Evolutionary conservation across 148 eudicot genomes (phyloP), one percentile per base, ranked within the genome.

Genomic region (Diospyros kaki): DNA sequence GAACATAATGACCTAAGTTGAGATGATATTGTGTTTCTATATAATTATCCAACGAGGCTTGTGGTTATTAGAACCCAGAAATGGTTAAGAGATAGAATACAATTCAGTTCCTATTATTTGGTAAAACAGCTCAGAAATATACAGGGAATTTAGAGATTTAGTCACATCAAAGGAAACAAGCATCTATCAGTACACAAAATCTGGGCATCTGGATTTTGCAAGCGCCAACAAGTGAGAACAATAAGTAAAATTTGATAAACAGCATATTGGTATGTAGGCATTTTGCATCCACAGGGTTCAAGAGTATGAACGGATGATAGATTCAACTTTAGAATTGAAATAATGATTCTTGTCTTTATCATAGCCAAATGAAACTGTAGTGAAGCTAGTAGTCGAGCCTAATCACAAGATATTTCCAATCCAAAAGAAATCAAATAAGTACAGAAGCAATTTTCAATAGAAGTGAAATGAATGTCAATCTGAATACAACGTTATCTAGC

Each of bases 401-500:
- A 46, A 14, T 48, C 50, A 62, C 12, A 7, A 28, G 58, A 61
- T 50, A 67, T 13, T 39, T 43, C 45, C 59, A 63, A 48, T 61
- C 58, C 58, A 12, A 50, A 10, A 51, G 14, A 61, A 13, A 50
- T 48, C 40, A 58, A 41, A 7, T 14, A 46, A 13, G 39, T 39
- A 28, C 38, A 45, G 17, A 46, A 58, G 6, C 14, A 55, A 68
- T 51, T 39, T 55, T 11, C 15, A 53, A 40, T 40, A 69, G 56
- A 5, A 54, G 48, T 18, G 59, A 69, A 2, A 50, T 50, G 53
- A 28, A 52, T 69, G 38, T 51, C 5, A 11, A 46, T 52, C 44
- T 52, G 13, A 54, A 69, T 14, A 9, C 6, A 55, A 55, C 72
- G 28, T 69, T 55, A 55, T 41, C 73, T 17, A 55, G 48, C 73